Base-by-base conservation (phyloP, 768 basidiomycete genomes). In the Pleurotus sapidus region DNA sequence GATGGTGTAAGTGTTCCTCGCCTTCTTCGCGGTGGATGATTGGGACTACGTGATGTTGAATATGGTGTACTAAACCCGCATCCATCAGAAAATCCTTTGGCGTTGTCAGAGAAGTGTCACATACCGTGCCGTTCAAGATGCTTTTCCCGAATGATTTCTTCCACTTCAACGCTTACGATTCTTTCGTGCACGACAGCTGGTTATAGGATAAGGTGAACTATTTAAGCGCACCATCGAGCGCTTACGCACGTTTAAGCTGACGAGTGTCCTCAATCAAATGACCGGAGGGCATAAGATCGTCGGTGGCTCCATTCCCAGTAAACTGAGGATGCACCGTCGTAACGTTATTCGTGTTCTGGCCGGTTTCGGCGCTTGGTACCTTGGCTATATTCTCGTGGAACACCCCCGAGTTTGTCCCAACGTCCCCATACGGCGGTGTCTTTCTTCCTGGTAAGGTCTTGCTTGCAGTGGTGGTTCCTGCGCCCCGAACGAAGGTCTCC, bases 281-380 rank as follows among this genome's bases (percentile, higher is more conserved):
- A 1, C 42, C 42, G 7, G 42, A 45, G 42, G n/a, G 42, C 42
- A 45, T 45, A 14, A 34, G 2, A 34, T 34, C 30, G 30, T 34
- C 8, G 11, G 4, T 11, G 9, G 30, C 9, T 34, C 30, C 9
- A 34, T 34, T 11, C 11, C 30, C 30, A 34, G 9, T 34, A 34
- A 34, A 34, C 30, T 34, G 8, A 3, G 30, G 8, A 34, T 34
- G 30, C 9, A 34, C 30, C 30, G 30, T 2, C 30, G 9, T 34
- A 11, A 34, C 2, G 30, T 34, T 9, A 34, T 34, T 34, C 30
- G 11, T 34, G 30, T 11, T 3, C 89, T 1, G 84, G 88, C 60
- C 84, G 87, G 69, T 90, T 89, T 67, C 89, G 88, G 0, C 88
- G 89, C 1, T 65, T 90, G 39, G 77, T 74, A 34, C 79, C 86